Percentiles rank a stretch among this genome's conserved stretches.
These are phyloP conservation scores for Starmerella sirachaensis DNA, from an alignment of 805 yeast genomes.

Conservation along the genomic window DNA sequence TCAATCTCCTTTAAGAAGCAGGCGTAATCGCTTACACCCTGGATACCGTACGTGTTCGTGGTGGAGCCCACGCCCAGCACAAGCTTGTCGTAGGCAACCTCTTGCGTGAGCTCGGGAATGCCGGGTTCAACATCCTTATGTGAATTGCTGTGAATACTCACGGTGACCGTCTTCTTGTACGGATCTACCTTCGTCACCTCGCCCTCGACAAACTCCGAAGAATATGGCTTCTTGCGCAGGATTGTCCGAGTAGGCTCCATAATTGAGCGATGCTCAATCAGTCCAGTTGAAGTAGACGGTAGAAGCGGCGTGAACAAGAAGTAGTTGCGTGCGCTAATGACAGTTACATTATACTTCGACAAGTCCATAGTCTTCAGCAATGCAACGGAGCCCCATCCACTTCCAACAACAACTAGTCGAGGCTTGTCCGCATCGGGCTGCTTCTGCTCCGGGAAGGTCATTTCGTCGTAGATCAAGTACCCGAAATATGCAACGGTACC, in stretches of 20 bases:
- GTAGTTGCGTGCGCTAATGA: constrained; percentile 89
- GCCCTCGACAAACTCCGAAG: constrained; percentile 83
- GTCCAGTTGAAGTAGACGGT: constrained; percentile 92
- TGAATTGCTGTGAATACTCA: constrained; percentile 32
- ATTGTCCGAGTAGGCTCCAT: constrained; percentile 86
- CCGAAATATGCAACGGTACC: constrained; percentile 47
- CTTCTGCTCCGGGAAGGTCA: constrained; percentile 31
- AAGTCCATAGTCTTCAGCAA: constrained; percentile 76
- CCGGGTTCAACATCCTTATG: constrained; percentile 23
- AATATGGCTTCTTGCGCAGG: constrained; percentile 57
- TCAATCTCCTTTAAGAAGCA: constrained; percentile 80
- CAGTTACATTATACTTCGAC: constrained; percentile 72
- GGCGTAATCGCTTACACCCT: constrained; percentile 80
- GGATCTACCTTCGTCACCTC: constrained; percentile 80
- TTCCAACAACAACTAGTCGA: constrained; percentile 55
- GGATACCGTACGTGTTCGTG: constrained; percentile 87
- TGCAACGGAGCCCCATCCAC: constrained; percentile 94
- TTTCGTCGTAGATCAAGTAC: constrained; percentile 35
- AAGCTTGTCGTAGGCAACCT: constrained; percentile 65
- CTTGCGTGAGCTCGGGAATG: constrained; percentile 33
- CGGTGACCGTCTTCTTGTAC: constrained; percentile 46
- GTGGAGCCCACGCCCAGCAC: constrained; percentile 93
- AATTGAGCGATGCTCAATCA: constrained; percentile 77
- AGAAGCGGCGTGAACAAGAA: constrained; percentile 90
- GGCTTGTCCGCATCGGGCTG: constrained; percentile 49